Evolutionary conservation across 257 asterid genomes (phyloP).

Genomic region (Forsythia viridissima): DNA sequence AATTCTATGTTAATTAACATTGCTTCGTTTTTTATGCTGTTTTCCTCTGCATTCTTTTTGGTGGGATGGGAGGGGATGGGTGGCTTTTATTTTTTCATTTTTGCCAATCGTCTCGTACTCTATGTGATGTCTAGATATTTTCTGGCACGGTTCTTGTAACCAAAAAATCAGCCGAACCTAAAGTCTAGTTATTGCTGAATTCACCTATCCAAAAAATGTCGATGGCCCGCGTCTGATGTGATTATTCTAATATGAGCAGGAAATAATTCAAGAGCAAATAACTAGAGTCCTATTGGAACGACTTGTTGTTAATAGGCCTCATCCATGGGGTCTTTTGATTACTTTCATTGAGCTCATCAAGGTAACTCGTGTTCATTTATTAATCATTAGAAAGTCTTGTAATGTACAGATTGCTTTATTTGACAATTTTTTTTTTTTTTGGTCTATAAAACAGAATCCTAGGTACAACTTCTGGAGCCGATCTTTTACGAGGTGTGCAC

Average conservation of each 20-base stretch:
- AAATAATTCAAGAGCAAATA: conserved; percentile 90
- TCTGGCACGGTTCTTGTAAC: not conserved
- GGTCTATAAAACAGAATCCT: conserved; percentile 57
- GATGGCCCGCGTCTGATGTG: not conserved
- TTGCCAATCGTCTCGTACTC: too few species aligned
- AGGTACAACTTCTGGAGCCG: conserved; percentile 93
- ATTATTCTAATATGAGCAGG: conserved; percentile 50
- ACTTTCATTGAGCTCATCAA: conserved; percentile 87
- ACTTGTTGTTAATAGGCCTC: conserved; percentile 83
- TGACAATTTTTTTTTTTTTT: not conserved
- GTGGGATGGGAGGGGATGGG: too few species aligned
- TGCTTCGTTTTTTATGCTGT: not conserved
- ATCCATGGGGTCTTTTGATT: conserved; percentile 96
- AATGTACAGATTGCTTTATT: not conserved
- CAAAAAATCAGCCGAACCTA: not conserved
- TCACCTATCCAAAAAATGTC: too few species aligned
- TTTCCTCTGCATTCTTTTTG: not conserved
- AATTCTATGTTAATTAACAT: not conserved
- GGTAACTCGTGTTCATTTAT: conserved; percentile 37
- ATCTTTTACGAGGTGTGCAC: conserved; percentile 86
- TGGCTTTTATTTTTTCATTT: too few species aligned
- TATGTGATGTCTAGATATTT: too few species aligned
- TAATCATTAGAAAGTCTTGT: not conserved
- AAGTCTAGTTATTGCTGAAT: too few species aligned
- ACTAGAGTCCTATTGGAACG: conserved; percentile 89